phyloP scores from a whole-genome alignment of 176 grass and related monocot genomes.

The Oryza australiensis region DNA sequence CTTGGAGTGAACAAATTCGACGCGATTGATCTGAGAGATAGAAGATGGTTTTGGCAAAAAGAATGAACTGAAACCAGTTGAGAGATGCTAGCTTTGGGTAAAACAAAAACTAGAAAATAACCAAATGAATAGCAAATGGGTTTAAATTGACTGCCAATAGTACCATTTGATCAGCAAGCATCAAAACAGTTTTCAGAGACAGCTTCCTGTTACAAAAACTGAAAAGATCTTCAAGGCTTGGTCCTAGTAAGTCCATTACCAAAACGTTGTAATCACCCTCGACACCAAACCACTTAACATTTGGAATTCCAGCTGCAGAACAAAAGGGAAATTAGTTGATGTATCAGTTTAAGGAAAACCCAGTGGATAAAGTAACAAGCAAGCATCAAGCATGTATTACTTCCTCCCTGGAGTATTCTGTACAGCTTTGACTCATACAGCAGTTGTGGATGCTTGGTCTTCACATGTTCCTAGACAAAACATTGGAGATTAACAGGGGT shows the following conservation, averaged over 20 bases:
- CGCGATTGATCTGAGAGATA: slow-evolving; percentile 66
- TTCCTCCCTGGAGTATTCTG: slow-evolving; percentile 88
- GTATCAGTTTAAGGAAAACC: neutral
- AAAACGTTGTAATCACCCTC: slow-evolving; percentile 93
- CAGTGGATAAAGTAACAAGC: neutral
- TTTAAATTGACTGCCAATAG: neutral
- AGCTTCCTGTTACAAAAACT: slow-evolving; percentile 81
- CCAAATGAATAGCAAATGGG: neutral
- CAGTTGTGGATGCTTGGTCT: slow-evolving; percentile 83
- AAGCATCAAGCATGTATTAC: slow-evolving; percentile 47
- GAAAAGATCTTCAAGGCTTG: slow-evolving; percentile 88
- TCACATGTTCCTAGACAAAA: slow-evolving; percentile 72
- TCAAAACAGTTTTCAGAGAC: slow-evolving; percentile 83
- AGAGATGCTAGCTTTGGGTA: neutral
- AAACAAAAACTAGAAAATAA: neutral
- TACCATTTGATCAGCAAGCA: slow-evolving; percentile 98
- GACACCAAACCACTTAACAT: slow-evolving; percentile 86
- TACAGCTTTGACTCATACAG: slow-evolving; percentile 78
- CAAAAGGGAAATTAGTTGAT: slow-evolving; percentile 1
- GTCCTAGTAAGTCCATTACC: slow-evolving; percentile 77
- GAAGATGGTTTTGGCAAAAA: neutral
- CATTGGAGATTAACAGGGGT: slow-evolving; percentile 11
- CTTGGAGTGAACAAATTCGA: slow-evolving; percentile 84
- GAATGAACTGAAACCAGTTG: slow-evolving; percentile 10
- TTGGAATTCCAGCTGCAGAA: slow-evolving; percentile 70